A percentile compares a stretch with the other conserved stretches of the same genome.
Evolutionary conservation across 1,284 basidiomycete species (phyloP).

Genomic region (Kalmanozyma brasiliensis): DNA sequence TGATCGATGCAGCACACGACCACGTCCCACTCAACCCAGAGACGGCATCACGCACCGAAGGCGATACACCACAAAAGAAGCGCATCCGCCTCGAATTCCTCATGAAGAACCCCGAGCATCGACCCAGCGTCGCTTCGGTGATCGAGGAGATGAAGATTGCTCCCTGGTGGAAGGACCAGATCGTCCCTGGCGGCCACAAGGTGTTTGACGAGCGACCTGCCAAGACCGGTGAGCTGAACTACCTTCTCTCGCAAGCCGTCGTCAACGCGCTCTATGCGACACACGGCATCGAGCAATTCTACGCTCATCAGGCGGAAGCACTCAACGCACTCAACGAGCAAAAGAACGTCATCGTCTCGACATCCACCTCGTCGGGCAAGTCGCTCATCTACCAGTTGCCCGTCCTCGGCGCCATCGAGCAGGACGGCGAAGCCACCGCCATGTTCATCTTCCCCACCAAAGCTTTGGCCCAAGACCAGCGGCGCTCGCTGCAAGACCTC

Average conservation of each 20-base stretch:
- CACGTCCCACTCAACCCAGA: constrained; percentile 61
- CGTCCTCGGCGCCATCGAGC: constrained; percentile 76
- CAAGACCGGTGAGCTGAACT: constrained; percentile 48
- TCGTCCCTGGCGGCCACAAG: constrained; percentile 63
- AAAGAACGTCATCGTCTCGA: constrained; percentile 85
- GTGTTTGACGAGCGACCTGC: constrained; percentile 53
- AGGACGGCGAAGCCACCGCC: constrained; percentile 76
- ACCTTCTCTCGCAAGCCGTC: constrained; percentile 70
- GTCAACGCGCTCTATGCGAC: constrained; percentile 74
- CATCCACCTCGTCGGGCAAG: constrained; percentile 89
- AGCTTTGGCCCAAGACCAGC: constrained; percentile 91
- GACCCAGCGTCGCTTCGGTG: constrained; percentile 51
- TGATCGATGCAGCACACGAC: constrained; percentile 60
- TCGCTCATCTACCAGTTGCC: constrained; percentile 83
- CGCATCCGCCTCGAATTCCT: constrained; percentile 59
- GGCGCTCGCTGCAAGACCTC: constrained; percentile 69
- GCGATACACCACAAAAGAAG: constrained; percentile 58
- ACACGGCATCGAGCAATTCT: constrained; percentile 77
- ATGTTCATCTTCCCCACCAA: constrained; percentile 92
- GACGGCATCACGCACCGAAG: constrained; percentile 28
- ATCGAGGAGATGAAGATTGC: constrained; percentile 57
- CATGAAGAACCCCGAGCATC: constrained; percentile 55
- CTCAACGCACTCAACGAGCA: constrained; percentile 76
- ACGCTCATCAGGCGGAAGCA: constrained; percentile 81
- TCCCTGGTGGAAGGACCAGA: constrained; percentile 66